Base-by-base conservation (phyloP, 331 rosid species). In the Erythrophleum ivorense region DNA sequence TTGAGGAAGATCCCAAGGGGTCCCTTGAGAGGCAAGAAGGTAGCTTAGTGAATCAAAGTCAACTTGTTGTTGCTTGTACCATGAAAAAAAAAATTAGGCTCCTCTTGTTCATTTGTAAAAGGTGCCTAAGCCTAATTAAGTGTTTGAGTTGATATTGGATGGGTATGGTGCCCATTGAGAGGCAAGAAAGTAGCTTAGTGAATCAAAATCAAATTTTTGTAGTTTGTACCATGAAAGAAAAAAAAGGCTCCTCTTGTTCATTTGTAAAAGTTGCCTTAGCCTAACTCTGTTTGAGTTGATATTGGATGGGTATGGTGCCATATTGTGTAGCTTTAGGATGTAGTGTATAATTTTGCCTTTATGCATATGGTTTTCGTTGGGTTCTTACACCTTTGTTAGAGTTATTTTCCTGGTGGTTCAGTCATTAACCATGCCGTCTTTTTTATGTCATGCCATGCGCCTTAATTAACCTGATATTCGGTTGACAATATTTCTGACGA, bases 1-100 rank as follows among this genome's bases (percentile, higher is more conserved):
- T 78, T 95, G 88, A 92, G 90, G 63, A 93, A 90, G 92, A 85
- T 90, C 71, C 94, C 91, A 21, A 88, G 38, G 69, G 93, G 90
- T 21, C 78, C 76, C 1, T 87, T 91, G 87, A 88, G 91, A 54
- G 90, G 84, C 85, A 94, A 94, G 91, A 89, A 89, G 85, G 75
- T 79, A 76, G 92, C 87, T 12, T 90, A 89, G 84, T 82, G 53
- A 65, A 21, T 3, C 10, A 16, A 16, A 36, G 9, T 14, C 19
- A 13, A 14, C 14, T 38, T 88, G 88, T 59, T 80, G 43, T n/a
- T 50, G 38, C 88, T 59, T 80, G 64, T 48, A 63, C 21, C 50
- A 24, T 52, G 3, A 24, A 54, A 2, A 58, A 80, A 65, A 4
- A 58, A 80, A 4, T 3, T 2, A 40, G 49, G 70, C 49, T 81